These are phyloP conservation scores for Stachybotrys elegans DNA, from an alignment of 2,329 filamentous ascomycete genomes.

Conservation along the genomic window DNA sequence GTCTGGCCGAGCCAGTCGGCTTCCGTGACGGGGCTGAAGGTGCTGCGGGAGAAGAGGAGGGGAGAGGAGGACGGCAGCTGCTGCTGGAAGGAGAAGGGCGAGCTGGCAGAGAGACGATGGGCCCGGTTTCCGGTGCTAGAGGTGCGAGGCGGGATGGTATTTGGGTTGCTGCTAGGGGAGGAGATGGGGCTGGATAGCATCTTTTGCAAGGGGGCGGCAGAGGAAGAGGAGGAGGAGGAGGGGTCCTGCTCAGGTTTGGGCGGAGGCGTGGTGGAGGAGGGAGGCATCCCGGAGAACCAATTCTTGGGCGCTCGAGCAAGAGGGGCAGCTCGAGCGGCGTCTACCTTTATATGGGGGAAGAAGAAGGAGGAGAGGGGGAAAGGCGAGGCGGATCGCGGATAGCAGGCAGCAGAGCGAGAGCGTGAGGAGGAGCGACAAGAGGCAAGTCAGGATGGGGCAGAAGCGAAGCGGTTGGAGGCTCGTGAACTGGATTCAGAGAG, in stretches of 20 bases:
- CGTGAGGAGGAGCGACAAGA: too few species aligned
- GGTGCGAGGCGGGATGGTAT: conserved; percentile 66
- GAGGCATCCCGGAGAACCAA: not conserved
- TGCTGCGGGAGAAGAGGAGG: conserved; percentile 22
- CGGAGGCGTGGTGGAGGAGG: not conserved
- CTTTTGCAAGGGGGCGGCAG: conserved; percentile 20
- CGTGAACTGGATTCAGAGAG: too few species aligned
- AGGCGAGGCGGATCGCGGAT: too few species aligned
- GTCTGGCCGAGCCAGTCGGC: conserved; percentile 53
- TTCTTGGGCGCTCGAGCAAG: not conserved
- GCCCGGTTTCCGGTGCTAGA: conserved; percentile 44
- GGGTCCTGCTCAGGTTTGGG: not conserved
- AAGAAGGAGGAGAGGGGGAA: too few species aligned
- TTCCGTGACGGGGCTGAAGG: conserved; percentile 51
- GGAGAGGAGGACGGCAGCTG: too few species aligned
- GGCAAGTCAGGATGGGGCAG: too few species aligned
- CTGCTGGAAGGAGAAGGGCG: conserved; percentile 21
- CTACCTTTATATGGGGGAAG: not conserved
- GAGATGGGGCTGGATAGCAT: conserved; percentile 25
- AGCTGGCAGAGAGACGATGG: conserved; percentile 24
- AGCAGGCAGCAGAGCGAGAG: too few species aligned
- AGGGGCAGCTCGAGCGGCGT: not conserved
- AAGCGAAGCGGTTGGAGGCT: too few species aligned
- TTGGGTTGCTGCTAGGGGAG: conserved; percentile 62
- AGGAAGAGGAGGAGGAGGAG: too few species aligned